Base-by-base conservation (phyloP, 495 filamentous ascomycete genomes). In the Lophium mytilinum region DNA sequence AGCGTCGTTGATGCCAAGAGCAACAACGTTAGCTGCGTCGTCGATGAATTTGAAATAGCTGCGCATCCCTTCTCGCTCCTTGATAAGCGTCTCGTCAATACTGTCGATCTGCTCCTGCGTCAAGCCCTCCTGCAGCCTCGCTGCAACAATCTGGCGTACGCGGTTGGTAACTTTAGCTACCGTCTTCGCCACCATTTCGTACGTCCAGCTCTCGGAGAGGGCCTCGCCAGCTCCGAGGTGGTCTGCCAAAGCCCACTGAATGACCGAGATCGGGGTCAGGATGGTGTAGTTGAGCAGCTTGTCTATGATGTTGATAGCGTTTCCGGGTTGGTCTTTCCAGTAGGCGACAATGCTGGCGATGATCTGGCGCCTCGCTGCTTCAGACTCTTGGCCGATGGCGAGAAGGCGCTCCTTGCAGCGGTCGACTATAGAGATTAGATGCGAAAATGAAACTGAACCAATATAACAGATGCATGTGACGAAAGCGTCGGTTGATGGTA, bases 261-360 rank as follows among this genome's bases (percentile, higher is more conserved):
- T 78, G 41, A 99, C 90, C 33, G 82, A 82, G 36, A 80, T 70
- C 0, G 93, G 93, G 9, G 82, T 86, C 8, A 99, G 78, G 58
- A 99, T 94, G 37, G 87, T 90, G 75, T 97, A 99, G 69, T 99
- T 99, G 30, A 99, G 84, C 4, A 99, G 78, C 73, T 96, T 97
- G 76, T 99, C 93, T 53, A 97, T 79, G 63, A 99, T 91, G 64
- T 86, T 87, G 65, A 96, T 85, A 34, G 90, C 94, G 41, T 95
- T 84, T 35, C 93, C 93, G 0, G 93, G 89, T 61, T 97, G 93
- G 52, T 91, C 85, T 39, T 79, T 78, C 93, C 93, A 99, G 74
- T 96, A 97, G 12, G 84, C 81, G 76, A 96, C 85, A 33, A 96
- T 92, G 9, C 86, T 87, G 10, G 82, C 80, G 57, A 97, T 87